phyloP scores from a whole-genome alignment of 257 asterid genomes.

The Solanum bukasovii region DNA sequence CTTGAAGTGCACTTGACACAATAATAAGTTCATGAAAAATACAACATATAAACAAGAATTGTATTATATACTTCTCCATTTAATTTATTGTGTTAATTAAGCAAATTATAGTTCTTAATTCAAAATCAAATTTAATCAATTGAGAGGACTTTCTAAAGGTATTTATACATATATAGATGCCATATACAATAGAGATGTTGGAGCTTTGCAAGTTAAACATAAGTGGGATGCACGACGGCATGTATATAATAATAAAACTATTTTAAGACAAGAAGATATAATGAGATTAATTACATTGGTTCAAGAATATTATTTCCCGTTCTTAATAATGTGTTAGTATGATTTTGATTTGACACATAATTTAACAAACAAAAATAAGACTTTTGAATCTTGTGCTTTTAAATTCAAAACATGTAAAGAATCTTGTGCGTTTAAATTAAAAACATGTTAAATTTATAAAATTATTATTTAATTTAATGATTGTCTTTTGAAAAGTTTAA shows the following conservation, averaged over 20 bases:
- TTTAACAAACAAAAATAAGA: too few species aligned
- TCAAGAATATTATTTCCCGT: background rate
- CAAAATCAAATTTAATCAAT: too few species aligned
- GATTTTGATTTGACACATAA: background rate
- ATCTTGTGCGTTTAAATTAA: too few species aligned
- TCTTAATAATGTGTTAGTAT: too few species aligned
- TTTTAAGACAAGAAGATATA: too few species aligned
- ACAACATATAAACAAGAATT: slow-evolving; percentile 4
- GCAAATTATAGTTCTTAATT: background rate
- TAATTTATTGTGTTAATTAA: background rate
- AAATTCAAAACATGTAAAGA: too few species aligned
- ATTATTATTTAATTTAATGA: too few species aligned
- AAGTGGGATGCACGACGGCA: background rate
- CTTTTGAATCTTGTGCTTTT: background rate
- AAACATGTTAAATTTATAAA: too few species aligned
- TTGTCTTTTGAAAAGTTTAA: too few species aligned
- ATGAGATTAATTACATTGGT: background rate
- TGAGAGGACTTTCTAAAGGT: background rate
- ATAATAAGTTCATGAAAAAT: slow-evolving; percentile 4
- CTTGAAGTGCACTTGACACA: slow-evolving; percentile 30
- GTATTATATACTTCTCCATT: slow-evolving; percentile 18
- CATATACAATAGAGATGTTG: background rate
- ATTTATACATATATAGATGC: background rate
- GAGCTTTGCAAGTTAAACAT: background rate
- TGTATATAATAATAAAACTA: background rate